Conservation (phyloP, 2,329 filamentous ascomycete species). For the Xylaria arbuscula region DNA sequence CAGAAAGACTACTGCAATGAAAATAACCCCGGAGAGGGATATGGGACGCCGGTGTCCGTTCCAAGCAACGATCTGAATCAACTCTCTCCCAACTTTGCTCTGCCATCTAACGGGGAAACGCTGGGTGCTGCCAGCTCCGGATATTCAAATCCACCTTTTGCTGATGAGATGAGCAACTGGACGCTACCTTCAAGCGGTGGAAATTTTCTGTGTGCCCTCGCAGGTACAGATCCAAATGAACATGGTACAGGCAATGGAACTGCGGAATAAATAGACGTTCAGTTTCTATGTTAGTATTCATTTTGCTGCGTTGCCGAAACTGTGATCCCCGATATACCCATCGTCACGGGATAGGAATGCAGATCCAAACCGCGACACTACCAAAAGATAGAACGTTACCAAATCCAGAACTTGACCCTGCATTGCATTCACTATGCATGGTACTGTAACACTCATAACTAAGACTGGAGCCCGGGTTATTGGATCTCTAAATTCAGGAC, state of each 20-base stretch:
- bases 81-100: background rate
- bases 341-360: no score
- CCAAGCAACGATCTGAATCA: conserved; percentile 10
- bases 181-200: background rate
- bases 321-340: no score
- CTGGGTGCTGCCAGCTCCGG: background rate
- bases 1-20: background rate
- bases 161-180: conserved; percentile 2
- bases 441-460: no score
- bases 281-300: background rate
- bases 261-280: background rate
- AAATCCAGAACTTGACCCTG: no score
- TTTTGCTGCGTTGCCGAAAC: no score
- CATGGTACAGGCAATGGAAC: background rate
- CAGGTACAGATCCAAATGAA: background rate
- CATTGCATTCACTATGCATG: no score
- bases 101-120: conserved; percentile 3
- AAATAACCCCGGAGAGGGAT: background rate
- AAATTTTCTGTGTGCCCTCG: no score
- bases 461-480: no score
- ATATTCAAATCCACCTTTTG: background rate
- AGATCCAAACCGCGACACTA: no score
- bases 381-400: no score
- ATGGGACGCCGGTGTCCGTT: conserved; percentile 9
- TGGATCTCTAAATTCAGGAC: no score